Evolutionary conservation across 2,329 filamentous ascomycete genomes (phyloP), one percentile per base, ranked within the genome.

Genomic region (Verticillium nonalfalfae): DNA sequence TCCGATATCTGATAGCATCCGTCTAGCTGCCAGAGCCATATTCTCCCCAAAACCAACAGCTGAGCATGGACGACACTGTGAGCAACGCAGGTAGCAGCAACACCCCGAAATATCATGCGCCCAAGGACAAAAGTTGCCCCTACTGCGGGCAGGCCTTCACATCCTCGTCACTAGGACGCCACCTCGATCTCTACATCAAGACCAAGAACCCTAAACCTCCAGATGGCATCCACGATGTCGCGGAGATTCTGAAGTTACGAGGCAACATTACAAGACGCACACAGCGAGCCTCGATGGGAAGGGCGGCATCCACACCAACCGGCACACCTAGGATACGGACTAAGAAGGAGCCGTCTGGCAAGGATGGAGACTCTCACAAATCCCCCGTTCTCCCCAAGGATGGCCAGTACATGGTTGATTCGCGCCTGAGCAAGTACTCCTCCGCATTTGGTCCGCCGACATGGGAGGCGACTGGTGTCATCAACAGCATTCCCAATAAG

Each of bases 171-270:
- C 85, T 98, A 59, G 94, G 94, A 58, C 89, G 94, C 56, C 94
- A 98, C 76, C 87, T 97, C 67, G 94, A 98, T 73, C 85, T 97
- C 45, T 97, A 96, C 74, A 93, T 97, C 70, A 93, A 93, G 71
- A 89, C 93, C 62, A 96, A 93, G 78, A 97, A 97, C 73, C 92
- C 94, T 1, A 95, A 93, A 75, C 83, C 88, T 1, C 79, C 90
- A 7, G 94, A 98, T 76, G 93, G 93, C 58, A 78, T 97, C 56
- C 94, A 98, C 75, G 83, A 96, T 77, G 91, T 97, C 62, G 91
- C 94, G 7, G 91, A 91, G 74, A 98, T 98, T 69, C 85, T 85
- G 67, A 91, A 90, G 74, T 79, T 96, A 69, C 86, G 94, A 59
- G 91, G 91, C 55, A 85, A 86, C 64, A 96, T 98, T 74, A 98